phyloP scores from a whole-genome alignment of 1,284 basidiomycete species.

The Cronartium ribicola region DNA sequence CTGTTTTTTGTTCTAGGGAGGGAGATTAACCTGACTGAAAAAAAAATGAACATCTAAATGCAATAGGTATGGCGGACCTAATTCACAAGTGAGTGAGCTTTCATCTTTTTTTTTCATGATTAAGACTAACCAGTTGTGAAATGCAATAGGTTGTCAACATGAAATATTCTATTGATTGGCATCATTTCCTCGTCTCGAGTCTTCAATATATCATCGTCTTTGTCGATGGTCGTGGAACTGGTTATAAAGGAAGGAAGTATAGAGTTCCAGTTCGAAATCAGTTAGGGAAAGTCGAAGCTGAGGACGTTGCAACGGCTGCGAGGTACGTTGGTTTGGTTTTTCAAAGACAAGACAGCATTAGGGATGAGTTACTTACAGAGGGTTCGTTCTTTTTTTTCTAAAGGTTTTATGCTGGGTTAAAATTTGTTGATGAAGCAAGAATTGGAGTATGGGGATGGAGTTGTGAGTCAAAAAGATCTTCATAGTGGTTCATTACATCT shows the following conservation, averaged over 20 bases:
- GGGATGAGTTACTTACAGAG: background rate
- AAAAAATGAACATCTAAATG: no score
- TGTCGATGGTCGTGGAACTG: conserved; percentile 91
- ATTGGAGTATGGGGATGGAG: conserved; percentile 92
- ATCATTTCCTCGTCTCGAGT: conserved; percentile 74
- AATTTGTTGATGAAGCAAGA: conserved; percentile 72
- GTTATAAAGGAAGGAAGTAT: conserved; percentile 74
- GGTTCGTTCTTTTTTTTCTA: background rate
- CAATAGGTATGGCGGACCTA: conserved; percentile 82
- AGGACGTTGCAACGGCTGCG: conserved; percentile 81
- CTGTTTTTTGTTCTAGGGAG: no score
- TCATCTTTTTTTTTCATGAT: background rate
- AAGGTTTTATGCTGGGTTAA: conserved; percentile 63
- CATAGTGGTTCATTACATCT: conserved; percentile 6
- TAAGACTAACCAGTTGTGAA: background rate
- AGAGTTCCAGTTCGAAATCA: conserved; percentile 78
- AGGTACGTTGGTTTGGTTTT: conserved; percentile 47
- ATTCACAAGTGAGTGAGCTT: conserved; percentile 56
- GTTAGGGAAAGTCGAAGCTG: conserved; percentile 77
- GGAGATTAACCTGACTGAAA: no score
- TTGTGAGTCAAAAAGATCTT: conserved; percentile 59
- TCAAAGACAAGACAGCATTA: no score
- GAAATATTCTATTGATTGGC: conserved; percentile 71
- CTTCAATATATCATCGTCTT: conserved; percentile 79
- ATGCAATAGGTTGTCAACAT: conserved; percentile 61